These are phyloP conservation scores for Scenedesmus sp. DNA, from an alignment of 163 green algal genomes.

Conservation along the genomic window DNA sequence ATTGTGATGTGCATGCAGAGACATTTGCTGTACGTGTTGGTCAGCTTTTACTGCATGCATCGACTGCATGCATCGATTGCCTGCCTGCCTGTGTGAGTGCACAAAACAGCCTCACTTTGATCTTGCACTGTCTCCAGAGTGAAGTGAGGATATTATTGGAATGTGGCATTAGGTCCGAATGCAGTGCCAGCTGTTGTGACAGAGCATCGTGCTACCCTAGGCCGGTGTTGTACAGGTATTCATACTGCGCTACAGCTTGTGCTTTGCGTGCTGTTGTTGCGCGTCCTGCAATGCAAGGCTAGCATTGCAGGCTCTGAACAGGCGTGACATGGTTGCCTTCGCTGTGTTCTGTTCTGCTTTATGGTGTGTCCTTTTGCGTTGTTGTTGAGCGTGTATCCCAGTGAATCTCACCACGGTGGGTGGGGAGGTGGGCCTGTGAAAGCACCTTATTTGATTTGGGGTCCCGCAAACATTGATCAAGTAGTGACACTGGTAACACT, in stretches of 20 bases:
- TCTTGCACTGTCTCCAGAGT: background rate
- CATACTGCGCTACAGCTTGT: background rate
- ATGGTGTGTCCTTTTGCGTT: background rate
- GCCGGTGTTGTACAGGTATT: background rate
- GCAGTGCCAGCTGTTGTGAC: background rate
- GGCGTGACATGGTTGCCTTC: too few relatives aligned
- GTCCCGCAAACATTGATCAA: too few relatives aligned
- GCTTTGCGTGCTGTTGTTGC: too few relatives aligned
- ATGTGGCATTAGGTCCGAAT: background rate
- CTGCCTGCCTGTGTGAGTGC: background rate
- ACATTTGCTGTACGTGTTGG: background rate
- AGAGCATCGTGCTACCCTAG: background rate
- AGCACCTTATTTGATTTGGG: too few relatives aligned
- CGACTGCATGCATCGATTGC: background rate
- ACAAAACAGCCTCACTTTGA: background rate
- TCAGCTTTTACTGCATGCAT: background rate
- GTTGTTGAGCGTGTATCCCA: too few relatives aligned
- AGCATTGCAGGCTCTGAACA: background rate
- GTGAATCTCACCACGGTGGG: too few relatives aligned
- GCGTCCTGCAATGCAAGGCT: background rate
- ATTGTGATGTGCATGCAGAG: background rate
- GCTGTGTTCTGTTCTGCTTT: background rate
- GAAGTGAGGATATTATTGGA: background rate
- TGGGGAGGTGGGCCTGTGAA: too few relatives aligned
- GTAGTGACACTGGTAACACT: too few relatives aligned